Conservation (phyloP, 129 eudicot genomes). For the Flaveria ramosissima region DNA sequence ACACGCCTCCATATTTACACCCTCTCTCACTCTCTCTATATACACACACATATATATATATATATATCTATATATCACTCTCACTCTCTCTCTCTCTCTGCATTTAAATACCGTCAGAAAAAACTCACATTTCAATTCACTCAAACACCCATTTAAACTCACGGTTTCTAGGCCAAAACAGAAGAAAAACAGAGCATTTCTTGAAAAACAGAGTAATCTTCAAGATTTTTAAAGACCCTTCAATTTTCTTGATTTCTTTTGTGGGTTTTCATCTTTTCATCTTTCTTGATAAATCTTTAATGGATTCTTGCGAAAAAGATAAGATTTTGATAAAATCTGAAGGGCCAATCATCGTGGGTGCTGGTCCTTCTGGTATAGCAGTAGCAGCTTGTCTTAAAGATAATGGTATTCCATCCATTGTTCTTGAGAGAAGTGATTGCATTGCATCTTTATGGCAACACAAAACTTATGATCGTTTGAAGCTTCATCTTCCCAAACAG, state of each 20-base stretch:
- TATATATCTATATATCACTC: too few relatives aligned
- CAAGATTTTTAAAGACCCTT: conserved; percentile 8
- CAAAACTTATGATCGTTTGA: conserved; percentile 81
- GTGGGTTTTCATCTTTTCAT: conserved; percentile 9
- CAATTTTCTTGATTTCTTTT: conserved; percentile 21
- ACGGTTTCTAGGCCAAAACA: conserved; percentile 24
- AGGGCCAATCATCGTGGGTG: conserved; percentile 89
- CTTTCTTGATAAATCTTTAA: conserved; percentile 30
- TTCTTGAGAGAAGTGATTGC: conserved; percentile 84
- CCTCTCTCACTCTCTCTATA: too few relatives aligned
- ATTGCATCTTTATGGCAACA: conserved; percentile 94
- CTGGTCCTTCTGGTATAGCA: conserved; percentile 94
- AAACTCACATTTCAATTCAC: conserved; percentile 36
- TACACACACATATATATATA: background rate
- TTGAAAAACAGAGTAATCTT: conserved; percentile 19
- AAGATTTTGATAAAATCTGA: conserved; percentile 30
- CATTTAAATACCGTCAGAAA: conserved; percentile 47
- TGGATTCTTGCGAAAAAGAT: conserved; percentile 56
- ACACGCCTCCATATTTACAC: conserved; percentile 63
- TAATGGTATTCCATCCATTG: conserved; percentile 55
- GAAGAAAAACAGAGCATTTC: conserved; percentile 27
- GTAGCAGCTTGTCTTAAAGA: conserved; percentile 73
- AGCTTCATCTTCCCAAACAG: conserved; percentile 79
- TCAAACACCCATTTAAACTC: conserved; percentile 40
- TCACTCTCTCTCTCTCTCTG: conserved; percentile 35